These are phyloP conservation scores for Corynascus novoguineensis DNA, from an alignment of 495 filamentous ascomycete genomes.

Conservation along the genomic window DNA sequence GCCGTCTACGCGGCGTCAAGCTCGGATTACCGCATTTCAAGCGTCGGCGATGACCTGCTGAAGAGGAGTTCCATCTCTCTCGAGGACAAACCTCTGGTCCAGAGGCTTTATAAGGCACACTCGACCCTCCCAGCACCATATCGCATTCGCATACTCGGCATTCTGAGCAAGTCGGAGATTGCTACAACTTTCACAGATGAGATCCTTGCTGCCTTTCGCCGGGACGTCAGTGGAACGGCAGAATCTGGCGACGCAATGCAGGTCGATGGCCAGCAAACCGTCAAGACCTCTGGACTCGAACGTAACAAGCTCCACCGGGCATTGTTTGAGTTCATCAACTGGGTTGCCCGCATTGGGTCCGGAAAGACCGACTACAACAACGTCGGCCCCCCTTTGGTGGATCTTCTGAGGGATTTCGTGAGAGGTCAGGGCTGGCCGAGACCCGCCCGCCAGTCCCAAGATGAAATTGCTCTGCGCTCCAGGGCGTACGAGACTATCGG, in stretches of 20 bases:
- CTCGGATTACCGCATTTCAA: slow-evolving; percentile 71
- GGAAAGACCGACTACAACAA: slow-evolving; percentile 43
- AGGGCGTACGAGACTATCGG: slow-evolving; percentile 83
- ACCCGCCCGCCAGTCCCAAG: slow-evolving; percentile 48
- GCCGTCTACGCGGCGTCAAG: slow-evolving; percentile 78
- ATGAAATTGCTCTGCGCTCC: slow-evolving; percentile 61
- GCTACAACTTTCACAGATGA: slow-evolving; percentile 57
- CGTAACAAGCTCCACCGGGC: slow-evolving; percentile 59
- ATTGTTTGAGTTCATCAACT: slow-evolving; percentile 83
- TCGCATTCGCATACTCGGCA: slow-evolving; percentile 64
- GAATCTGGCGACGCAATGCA: slow-evolving; percentile 23
- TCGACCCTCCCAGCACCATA: slow-evolving; percentile 64
- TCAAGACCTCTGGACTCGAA: slow-evolving; percentile 24
- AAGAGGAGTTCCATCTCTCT: slow-evolving; percentile 68
- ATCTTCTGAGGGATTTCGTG: slow-evolving; percentile 67
- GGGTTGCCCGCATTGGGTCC: slow-evolving; percentile 72
- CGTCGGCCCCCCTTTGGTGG: slow-evolving; percentile 66
- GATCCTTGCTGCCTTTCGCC: slow-evolving; percentile 41
- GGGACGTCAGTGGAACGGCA: slow-evolving; percentile 14
- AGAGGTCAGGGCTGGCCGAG: slow-evolving; percentile 79
- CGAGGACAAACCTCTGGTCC: slow-evolving; percentile 60
- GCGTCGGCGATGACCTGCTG: slow-evolving; percentile 74
- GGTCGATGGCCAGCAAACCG: slow-evolving; percentile 30
- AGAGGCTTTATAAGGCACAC: slow-evolving; percentile 64
- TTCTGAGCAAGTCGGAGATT: slow-evolving; percentile 70